These are phyloP conservation scores for Carex scoparia DNA, from an alignment of 176 grass and related monocot genomes.

Conservation along the genomic window DNA sequence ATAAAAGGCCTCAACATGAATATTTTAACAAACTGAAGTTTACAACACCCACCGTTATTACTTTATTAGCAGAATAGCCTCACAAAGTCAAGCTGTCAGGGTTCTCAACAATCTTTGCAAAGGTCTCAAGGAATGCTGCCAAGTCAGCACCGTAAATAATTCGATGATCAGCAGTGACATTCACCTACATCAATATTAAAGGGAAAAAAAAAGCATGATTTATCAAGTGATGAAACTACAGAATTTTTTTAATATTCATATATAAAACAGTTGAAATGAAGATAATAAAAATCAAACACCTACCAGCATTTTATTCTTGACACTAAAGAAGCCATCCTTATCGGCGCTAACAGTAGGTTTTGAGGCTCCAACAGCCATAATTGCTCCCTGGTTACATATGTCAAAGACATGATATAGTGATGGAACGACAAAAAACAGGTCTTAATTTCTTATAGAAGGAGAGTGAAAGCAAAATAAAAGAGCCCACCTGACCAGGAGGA, in stretches of 20 bases:
- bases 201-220: neutral
- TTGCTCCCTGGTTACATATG: conserved; percentile 57
- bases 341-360: conserved; percentile 59
- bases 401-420: neutral
- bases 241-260: neutral
- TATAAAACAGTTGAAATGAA: neutral
- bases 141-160: conserved; percentile 91
- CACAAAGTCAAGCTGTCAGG: conserved; percentile 70
- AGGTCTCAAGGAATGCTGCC: conserved; percentile 87
- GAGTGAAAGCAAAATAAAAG: conserved; percentile 13
- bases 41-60: conserved; percentile 16
- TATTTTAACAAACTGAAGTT: neutral
- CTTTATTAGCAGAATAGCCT: conserved; percentile 15
- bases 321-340: conserved; percentile 72
- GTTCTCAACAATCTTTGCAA: conserved; percentile 79
- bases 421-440: conserved; percentile 3
- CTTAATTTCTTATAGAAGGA: neutral
- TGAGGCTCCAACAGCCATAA: conserved; percentile 93
- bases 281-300: neutral
- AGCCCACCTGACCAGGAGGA: conserved; percentile 87
- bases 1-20: neutral
- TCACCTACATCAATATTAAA: conserved; percentile 46
- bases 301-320: conserved; percentile 94
- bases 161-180: conserved; percentile 88
- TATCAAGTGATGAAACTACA: neutral